Evolutionary conservation across 2,329 filamentous ascomycete species (phyloP).

Genomic region (Penicillium sp.): DNA sequence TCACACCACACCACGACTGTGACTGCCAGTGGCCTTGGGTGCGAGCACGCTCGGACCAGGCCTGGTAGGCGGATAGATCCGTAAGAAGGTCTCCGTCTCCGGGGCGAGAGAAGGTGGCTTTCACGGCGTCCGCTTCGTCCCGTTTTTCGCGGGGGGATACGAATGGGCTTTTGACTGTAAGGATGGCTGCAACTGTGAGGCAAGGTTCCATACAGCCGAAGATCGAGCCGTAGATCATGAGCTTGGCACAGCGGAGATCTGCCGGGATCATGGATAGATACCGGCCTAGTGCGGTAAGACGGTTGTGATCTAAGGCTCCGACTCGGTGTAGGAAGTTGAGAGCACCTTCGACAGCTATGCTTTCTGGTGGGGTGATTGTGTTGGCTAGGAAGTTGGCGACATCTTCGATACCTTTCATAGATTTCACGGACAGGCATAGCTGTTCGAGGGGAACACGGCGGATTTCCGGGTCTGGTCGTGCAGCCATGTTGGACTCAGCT

Average conservation of each 20-base stretch:
- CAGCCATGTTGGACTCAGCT: slow-evolving; percentile 79
- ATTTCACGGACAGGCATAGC: slow-evolving; percentile 87
- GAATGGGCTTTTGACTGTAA: slow-evolving; percentile 88
- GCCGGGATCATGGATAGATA: slow-evolving; percentile 95
- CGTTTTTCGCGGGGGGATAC: slow-evolving; percentile 78
- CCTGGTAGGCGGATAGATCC: slow-evolving; percentile 78
- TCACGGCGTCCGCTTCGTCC: slow-evolving; percentile 75
- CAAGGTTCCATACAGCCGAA: slow-evolving; percentile 90
- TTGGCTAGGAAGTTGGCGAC: slow-evolving; percentile 78
- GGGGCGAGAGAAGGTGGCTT: slow-evolving; percentile 65
- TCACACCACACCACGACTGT: slow-evolving; percentile 75
- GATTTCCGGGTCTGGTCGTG: slow-evolving; percentile 90
- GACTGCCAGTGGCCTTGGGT: slow-evolving; percentile 46
- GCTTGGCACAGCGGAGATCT: slow-evolving; percentile 86
- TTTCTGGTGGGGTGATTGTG: slow-evolving; percentile 85
- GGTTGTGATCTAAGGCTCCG: slow-evolving; percentile 81
- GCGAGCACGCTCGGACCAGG: slow-evolving; percentile 70
- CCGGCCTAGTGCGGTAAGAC: slow-evolving; percentile 84
- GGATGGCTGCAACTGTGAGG: slow-evolving; percentile 83
- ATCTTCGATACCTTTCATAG: slow-evolving; percentile 81
- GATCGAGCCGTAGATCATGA: slow-evolving; percentile 92
- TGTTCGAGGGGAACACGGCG: slow-evolving; percentile 90
- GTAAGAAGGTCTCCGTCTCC: slow-evolving; percentile 86
- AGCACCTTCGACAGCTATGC: slow-evolving; percentile 80
- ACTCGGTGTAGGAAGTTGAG: slow-evolving; percentile 76